Percentiles rank a stretch among this genome's conserved stretches.
These are phyloP conservation scores for Volutella citrinella DNA, from an alignment of 2,329 filamentous ascomycete genomes.

Conservation along the genomic window DNA sequence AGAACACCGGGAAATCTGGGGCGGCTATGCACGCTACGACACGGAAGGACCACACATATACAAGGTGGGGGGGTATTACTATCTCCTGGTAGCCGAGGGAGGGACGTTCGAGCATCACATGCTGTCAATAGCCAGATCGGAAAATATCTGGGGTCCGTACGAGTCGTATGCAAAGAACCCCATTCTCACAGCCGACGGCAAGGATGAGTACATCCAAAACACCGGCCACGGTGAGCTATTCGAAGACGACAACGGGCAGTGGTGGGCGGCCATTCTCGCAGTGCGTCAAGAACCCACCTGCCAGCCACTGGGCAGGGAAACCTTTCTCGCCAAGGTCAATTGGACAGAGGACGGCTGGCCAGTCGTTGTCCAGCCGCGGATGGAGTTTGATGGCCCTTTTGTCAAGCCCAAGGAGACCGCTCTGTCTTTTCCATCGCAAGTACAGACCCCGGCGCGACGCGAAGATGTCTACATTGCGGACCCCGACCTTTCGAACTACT, in stretches of 20 bases:
- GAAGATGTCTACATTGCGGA: no score
- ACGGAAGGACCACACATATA: slow-evolving; percentile 37
- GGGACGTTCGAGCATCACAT: no score
- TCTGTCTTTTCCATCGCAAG: no score
- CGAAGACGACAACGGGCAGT: neutral
- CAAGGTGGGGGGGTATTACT: slow-evolving; percentile 37
- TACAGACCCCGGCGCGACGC: no score
- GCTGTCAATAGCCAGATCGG: slow-evolving; percentile 2
- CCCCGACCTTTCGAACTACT: no score
- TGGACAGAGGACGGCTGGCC: slow-evolving; percentile 6
- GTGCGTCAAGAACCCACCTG: slow-evolving; percentile 1
- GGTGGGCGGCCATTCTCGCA: slow-evolving; percentile 1
- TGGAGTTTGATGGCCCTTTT: no score
- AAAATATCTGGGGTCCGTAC: slow-evolving; percentile 3
- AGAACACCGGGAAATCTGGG: slow-evolving; percentile 15
- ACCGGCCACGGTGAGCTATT: slow-evolving; percentile 4
- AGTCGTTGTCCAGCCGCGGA: neutral
- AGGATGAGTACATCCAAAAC: slow-evolving; percentile 1
- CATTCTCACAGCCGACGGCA: neutral
- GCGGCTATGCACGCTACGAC: slow-evolving; percentile 16
- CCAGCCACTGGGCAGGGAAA: slow-evolving; percentile 3
- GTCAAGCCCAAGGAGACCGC: no score
- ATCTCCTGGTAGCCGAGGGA: slow-evolving; percentile 2
- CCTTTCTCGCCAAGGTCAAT: slow-evolving; percentile 1
- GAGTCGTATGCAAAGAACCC: neutral